Percentiles rank a stretch among this genome's conserved stretches.
These are phyloP conservation scores for Chrysoporthe austroafricana DNA, from an alignment of 2,329 filamentous ascomycete species.

Conservation along the genomic window DNA sequence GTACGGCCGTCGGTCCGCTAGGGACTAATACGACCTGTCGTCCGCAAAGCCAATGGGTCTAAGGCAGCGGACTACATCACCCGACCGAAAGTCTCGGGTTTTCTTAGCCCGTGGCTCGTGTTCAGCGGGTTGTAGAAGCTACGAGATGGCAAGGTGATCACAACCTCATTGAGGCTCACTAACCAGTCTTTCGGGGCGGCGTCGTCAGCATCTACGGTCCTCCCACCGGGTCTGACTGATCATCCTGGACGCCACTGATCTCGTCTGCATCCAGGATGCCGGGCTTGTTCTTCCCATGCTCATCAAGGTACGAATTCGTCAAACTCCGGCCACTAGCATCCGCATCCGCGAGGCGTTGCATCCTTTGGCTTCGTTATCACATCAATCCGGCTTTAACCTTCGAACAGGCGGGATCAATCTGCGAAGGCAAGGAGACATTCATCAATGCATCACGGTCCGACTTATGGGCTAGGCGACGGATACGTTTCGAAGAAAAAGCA, in stretches of 20 bases:
- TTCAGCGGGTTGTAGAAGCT: slow-evolving; percentile 2
- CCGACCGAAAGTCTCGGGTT: slow-evolving; percentile 10
- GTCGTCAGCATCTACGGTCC: slow-evolving; percentile 3
- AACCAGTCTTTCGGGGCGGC: not conserved
- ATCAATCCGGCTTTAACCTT: slow-evolving; percentile 11
- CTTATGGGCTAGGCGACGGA: not conserved
- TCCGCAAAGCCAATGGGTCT: not conserved
- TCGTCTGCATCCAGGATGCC: not conserved
- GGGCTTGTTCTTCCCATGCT: not conserved
- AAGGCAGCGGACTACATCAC: slow-evolving; percentile 8
- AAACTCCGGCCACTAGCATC: not conserved
- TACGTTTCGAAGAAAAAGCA: not conserved
- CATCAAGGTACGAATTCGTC: not conserved
- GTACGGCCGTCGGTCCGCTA: not conserved
- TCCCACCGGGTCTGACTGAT: not conserved
- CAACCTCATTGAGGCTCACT: slow-evolving; percentile 3
- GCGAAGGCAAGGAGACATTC: not conserved
- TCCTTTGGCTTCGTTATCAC: not conserved
- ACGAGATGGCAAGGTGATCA: slow-evolving; percentile 10
- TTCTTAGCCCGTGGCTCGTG: not conserved
- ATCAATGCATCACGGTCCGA: not conserved
- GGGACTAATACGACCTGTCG: not conserved
- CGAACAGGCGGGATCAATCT: slow-evolving; percentile 3
- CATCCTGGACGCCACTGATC: not conserved
- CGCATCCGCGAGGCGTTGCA: not conserved